phyloP scores from a whole-genome alignment of 768 basidiomycete species.

The Gymnopilus dilepis region DNA sequence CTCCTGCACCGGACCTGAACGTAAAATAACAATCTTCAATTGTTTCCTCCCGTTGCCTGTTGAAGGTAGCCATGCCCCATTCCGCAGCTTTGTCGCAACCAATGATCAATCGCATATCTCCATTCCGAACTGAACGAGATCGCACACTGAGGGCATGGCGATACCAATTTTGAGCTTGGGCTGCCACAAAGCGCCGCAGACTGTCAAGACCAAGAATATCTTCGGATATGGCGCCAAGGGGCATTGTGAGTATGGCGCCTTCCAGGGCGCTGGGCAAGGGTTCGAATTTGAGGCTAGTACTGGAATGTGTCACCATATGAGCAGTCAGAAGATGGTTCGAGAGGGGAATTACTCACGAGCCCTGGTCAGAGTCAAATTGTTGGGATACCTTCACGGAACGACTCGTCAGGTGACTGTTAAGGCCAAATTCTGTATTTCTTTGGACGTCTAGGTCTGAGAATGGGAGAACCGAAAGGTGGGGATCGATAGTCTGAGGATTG shows the following conservation, averaged over 20 bases:
- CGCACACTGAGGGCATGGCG: slow-evolving; percentile 15
- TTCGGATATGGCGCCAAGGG: slow-evolving; percentile 25
- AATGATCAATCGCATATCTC: slow-evolving; percentile 23
- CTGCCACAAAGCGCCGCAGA: not conserved
- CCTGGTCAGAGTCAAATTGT: not conserved
- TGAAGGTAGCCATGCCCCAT: slow-evolving; percentile 22
- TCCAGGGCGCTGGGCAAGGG: slow-evolving; percentile 25
- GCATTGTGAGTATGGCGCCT: slow-evolving; percentile 39
- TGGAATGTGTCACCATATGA: not conserved
- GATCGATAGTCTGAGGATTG: slow-evolving; percentile 19
- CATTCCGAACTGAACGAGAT: slow-evolving; percentile 20
- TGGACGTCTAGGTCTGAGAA: slow-evolving; percentile 14
- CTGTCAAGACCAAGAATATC: not conserved
- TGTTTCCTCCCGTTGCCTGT: not conserved
- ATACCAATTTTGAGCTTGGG: slow-evolving; percentile 22
- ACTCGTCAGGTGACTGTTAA: slow-evolving; percentile 21
- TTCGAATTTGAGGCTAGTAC: slow-evolving; percentile 19
- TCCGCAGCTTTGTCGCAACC: slow-evolving; percentile 22
- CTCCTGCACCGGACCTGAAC: not conserved
- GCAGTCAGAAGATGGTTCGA: not conserved
- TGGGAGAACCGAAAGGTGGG: not conserved
- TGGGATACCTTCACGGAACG: slow-evolving; percentile 1
- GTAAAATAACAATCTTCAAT: not conserved
- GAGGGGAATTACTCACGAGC: not conserved
- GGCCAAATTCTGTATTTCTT: slow-evolving; percentile 13